Base-by-base conservation (phyloP, 148 eudicot genomes). In the Heliamphora exappendiculata region DNA sequence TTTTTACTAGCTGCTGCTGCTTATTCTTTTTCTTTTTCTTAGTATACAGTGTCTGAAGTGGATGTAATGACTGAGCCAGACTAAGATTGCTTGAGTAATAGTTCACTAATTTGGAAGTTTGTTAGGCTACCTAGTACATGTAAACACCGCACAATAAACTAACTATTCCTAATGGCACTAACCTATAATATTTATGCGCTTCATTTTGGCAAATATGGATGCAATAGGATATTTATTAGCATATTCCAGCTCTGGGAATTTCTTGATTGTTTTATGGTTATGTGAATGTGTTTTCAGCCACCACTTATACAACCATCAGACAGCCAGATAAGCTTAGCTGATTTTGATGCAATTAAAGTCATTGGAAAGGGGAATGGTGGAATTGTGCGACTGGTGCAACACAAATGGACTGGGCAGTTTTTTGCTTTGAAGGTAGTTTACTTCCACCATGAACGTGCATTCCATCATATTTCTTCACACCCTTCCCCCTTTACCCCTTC, bases 341-440 rank as follows among this genome's bases (percentile, higher is more conserved):
- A 95, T 83, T 88, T 95, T 79, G 99, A 95, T 79, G 89, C 90
- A 67, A 85, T 91, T 63, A 90, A 93, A 88, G 99, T 91, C 72
- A 84, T 93, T 62, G 98, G 98, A 37, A 88, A 93, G 83, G 98
- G 98, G 75, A 91, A 84, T 78, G 94, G 98, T 72, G 98, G 98
- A 63, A 73, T 91, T 60, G 98, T 95, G 87, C 93, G 91, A 67
- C 79, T 95, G 87, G 99, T 95, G 78, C 99, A 93, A 76, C 98
- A 93, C 86, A 95, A 95, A 84, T 93, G 97, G 99, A 95, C 99
- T 44, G 85, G 86, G 65, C 99, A 95, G 76, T 95, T 95, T 87
- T 93, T 95, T 75, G 99, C 99, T 85, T 85, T 95, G 70, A 95
- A 95, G 99, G 99, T 93, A 84, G 45, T 73, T 14, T 58, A 65